phyloP scores from a whole-genome alignment of 2,329 filamentous ascomycete genomes.

The Leptosphaerulina australis region DNA sequence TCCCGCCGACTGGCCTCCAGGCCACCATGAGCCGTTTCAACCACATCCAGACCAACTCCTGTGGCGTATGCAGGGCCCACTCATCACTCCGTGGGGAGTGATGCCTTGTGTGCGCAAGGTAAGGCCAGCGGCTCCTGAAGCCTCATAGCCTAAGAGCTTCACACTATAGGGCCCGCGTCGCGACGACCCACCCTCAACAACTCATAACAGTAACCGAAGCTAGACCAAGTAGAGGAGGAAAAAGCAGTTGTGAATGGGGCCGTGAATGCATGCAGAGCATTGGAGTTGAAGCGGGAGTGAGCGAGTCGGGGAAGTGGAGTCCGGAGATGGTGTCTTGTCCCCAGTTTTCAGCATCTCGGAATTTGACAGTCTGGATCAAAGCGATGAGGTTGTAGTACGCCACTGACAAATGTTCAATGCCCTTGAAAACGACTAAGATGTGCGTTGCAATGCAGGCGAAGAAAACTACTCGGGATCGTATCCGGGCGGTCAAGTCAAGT shows the following conservation, averaged over 20 bases:
- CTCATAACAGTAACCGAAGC: slow-evolving; percentile 7
- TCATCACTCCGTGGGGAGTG: slow-evolving; percentile 2
- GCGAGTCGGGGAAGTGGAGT: slow-evolving; percentile 6
- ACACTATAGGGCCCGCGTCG: slow-evolving; percentile 2
- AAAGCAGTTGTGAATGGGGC: too few relatives aligned
- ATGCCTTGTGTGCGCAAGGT: slow-evolving; percentile 7
- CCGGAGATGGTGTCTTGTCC: slow-evolving; percentile 3
- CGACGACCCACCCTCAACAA: slow-evolving; percentile 19
- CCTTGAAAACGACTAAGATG: neutral
- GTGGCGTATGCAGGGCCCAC: slow-evolving; percentile 11
- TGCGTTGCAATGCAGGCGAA: neutral
- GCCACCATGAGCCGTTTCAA: neutral
- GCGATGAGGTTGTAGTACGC: neutral
- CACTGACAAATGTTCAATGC: neutral
- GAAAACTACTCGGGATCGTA: neutral
- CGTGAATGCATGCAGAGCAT: slow-evolving; percentile 2
- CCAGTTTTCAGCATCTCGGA: neutral
- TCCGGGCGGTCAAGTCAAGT: neutral
- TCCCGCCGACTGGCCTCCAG: slow-evolving; percentile 10
- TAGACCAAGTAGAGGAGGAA: too few relatives aligned
- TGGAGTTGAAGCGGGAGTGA: slow-evolving; percentile 10
- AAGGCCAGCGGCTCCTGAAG: slow-evolving; percentile 12
- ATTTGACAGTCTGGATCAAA: neutral
- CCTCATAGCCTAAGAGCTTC: slow-evolving; percentile 1
- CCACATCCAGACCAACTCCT: neutral